Evolutionary conservation across 345 rosid species (phyloP), one percentile per base, ranked within the genome.

Genomic region (Xanthoceras sorbifolium): DNA sequence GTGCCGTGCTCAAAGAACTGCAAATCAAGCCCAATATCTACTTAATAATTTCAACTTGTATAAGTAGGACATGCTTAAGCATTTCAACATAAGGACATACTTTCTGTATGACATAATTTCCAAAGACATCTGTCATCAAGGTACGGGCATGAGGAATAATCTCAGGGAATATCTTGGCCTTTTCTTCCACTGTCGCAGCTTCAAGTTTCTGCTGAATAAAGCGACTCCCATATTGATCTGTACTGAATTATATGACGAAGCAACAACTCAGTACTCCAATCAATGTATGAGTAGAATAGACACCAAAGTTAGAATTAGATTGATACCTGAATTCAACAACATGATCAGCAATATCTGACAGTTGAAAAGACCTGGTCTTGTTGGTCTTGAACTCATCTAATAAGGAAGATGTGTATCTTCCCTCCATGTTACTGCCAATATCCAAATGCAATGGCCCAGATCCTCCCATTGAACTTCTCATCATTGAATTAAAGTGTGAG

Each of bases 71-170:
- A 48, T 44, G 25, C 11, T 40, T 54, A 17, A 63, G 52, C 40
- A 76, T 80, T 67, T 74, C 38, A 48, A 22, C 50, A 64, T 69
- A 40, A 38, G 70, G 32, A 74, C 38, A 36, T 87, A 92, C 98
- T 82, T 93, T 93, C 82, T 96, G 99, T 84, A 96, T 90, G 75
- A 93, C 97, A 73, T 93, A 96, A 84, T 96, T 96, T 75, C 99
- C 99, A 78, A 96, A 96, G 52, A 92, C 99, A 88, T 96, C 99
- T n/a, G 97, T 91, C 99, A 96, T 96, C 88, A 96, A 82, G 78
- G 91, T 82, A 60, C 84, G 92, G 65, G 94, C 95, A 80, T 85
- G 91, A 69, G 97, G 93, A 83, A 87, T 81, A 65, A 96, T 88
- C 81, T 96, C 97, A 17, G 94, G 91, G 71, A 91, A 93, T 79